A percentile compares a stretch with the other conserved stretches of the same genome.
These are phyloP conservation scores for Solanum neorickii DNA, from an alignment of 257 asterid species.

Conservation along the genomic window DNA sequence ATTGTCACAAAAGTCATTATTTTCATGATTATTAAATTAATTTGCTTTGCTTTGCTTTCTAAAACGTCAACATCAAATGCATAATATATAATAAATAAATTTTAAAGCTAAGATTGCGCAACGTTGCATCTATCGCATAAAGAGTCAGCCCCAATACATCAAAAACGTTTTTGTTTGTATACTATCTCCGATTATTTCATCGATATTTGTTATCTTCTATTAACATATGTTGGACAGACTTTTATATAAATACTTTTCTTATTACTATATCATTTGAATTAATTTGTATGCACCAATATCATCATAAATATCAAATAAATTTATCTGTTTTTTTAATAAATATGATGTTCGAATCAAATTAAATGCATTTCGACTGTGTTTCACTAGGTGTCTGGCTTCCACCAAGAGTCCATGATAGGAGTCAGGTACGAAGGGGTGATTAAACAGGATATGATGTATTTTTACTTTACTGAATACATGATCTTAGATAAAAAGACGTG, in stretches of 20 bases:
- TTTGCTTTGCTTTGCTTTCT: not conserved
- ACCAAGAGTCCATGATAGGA: too few species aligned
- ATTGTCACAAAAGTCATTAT: not conserved
- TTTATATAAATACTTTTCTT: not conserved
- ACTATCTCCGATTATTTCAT: too few species aligned
- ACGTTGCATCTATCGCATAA: conserved; percentile 5
- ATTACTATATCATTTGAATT: accelerated
- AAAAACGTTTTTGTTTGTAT: not conserved
- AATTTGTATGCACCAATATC: accelerated
- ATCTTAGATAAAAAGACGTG: not conserved
- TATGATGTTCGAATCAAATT: accelerated
- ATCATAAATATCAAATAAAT: not conserved
- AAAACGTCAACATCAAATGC: conserved; percentile 15
- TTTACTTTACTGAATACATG: too few species aligned
- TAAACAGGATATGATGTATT: too few species aligned
- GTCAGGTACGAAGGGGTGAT: too few species aligned
- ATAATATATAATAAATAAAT: not conserved
- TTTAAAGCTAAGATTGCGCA: conserved; percentile 14
- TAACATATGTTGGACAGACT: accelerated
- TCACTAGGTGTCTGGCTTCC: not conserved
- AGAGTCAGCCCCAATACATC: not conserved
- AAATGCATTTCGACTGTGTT: not conserved
- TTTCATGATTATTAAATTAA: not conserved
- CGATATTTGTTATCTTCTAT: not conserved
- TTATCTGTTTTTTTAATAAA: not conserved